Base-by-base conservation (phyloP, 495 filamentous ascomycete genomes). In the Amorphotheca resinae region DNA sequence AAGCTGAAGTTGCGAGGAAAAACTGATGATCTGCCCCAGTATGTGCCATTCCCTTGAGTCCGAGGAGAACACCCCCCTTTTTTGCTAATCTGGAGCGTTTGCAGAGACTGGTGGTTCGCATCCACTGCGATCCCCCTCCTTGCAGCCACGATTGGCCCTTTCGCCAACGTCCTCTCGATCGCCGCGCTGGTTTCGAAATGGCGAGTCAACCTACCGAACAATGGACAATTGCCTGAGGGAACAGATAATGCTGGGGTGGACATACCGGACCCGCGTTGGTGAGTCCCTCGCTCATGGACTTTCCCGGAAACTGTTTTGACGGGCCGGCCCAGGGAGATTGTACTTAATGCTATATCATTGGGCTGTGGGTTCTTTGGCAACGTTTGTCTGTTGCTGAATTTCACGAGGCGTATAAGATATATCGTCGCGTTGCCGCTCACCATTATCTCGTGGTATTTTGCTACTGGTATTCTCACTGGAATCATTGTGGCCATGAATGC, bases 151-250 rank as follows among this genome's bases (percentile, higher is more conserved):
- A 69, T 79, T 3, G 80, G 79, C 0, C 82, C 82, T 1, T 63
- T 87, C 12, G 82, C 82, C 9, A 85, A 86, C 57, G 73, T 87
- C 16, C 66, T 83, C 52, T 82, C 79, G n/a, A 80, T 87, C 25
- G 79, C 77, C 8, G 78, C 82, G 3, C 58, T 87, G 32, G 76
- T 83, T 0, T 71, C 73, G 22, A 69, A 68, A 3, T 87, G 82
- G 82, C 67, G 77, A 38, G 45, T 61, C 15, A 56, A 51, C 12
- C 49, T 66, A 2, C 61, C 59, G 6, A 54, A 64, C 32, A 52
- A 58, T 44, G 64, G 64, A 21, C 21, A 51, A 26, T 43, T 63
- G 1, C 60, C 66, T 18, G 68, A 67, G 4, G 64, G 57, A 20
- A 62, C 60, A 6, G 72, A 74, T 52, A 63, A 57, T 50, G 61